phyloP scores from a whole-genome alignment of 2,329 filamentous ascomycete species.

The Cladosporium sphaerospermum region DNA sequence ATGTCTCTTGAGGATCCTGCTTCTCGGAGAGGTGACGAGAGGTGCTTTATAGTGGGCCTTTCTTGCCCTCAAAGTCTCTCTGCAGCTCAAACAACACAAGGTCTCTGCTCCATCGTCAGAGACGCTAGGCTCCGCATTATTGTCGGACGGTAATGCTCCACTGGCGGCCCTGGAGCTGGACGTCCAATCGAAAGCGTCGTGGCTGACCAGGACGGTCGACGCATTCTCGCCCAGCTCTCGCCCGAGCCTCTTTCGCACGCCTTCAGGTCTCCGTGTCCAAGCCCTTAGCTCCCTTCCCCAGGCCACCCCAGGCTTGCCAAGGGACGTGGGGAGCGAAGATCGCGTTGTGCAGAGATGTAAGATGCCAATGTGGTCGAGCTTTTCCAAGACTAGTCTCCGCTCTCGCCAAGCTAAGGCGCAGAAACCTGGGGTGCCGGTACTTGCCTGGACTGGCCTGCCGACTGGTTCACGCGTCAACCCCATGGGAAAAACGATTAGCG shows the following conservation, averaged over 20 bases:
- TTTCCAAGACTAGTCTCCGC: conserved; percentile 9
- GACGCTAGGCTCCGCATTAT: conserved; percentile 8
- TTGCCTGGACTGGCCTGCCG: not conserved
- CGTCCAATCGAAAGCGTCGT: conserved; percentile 1
- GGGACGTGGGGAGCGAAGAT: conserved; percentile 8
- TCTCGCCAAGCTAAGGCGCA: conserved; percentile 1
- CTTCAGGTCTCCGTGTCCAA: not conserved
- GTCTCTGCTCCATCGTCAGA: not conserved
- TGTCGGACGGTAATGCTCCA: conserved; percentile 5
- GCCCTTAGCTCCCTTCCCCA: conserved; percentile 4
- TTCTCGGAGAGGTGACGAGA: not conserved
- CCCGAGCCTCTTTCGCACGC: not conserved
- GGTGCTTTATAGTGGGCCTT: conserved; percentile 8
- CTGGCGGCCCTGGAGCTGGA: not conserved
- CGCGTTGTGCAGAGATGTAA: not conserved
- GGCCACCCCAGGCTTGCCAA: conserved; percentile 10
- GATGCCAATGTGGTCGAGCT: conserved; percentile 10
- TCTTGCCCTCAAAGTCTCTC: not conserved
- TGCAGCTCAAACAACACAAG: not conserved
- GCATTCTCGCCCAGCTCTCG: conserved; percentile 7
- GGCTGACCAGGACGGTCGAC: conserved; percentile 1
- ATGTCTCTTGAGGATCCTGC: not conserved
- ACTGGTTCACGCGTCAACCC: not conserved
- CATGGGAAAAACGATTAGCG: not conserved
- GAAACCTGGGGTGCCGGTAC: not conserved